Conservation (phyloP, 192 early-diverging fungal species). For the Rhizoclosmatium sp. region DNA sequence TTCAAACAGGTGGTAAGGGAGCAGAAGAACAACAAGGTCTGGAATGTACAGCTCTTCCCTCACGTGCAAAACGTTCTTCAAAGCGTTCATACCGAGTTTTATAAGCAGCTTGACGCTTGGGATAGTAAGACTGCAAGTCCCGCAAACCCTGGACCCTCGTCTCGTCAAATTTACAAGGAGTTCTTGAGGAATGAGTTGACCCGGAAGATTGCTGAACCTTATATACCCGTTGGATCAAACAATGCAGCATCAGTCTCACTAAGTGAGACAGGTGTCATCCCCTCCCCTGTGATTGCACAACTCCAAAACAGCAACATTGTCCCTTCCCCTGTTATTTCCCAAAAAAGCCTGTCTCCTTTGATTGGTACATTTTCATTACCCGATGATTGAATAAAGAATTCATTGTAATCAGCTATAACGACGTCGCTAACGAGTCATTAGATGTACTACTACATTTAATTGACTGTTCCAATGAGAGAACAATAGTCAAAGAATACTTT, state of each 20-base stretch:
- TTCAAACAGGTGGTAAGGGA: constrained; percentile 59
- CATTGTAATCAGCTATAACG: background rate
- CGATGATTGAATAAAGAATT: constrained; percentile 15
- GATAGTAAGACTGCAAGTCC: constrained; percentile 43
- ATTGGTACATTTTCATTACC: constrained; percentile 12
- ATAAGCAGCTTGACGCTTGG: constrained; percentile 68
- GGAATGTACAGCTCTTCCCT: constrained; percentile 74
- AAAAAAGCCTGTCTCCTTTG: background rate
- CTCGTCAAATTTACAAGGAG: constrained; percentile 42
- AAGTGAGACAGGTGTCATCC: background rate
- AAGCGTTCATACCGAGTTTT: constrained; percentile 68
- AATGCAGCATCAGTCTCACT: background rate
- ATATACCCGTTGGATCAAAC: background rate
- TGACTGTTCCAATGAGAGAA: too few species aligned
- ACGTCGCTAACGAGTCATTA: background rate
- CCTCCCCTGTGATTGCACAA: background rate
- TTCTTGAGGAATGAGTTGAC: constrained; percentile 25
- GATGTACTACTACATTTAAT: too few species aligned
- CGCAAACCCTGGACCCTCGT: constrained; percentile 14
- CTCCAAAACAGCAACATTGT: background rate
- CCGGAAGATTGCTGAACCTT: constrained; percentile 28
- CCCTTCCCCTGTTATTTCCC: background rate
- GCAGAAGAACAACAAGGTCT: constrained; percentile 55
- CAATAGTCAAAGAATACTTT: too few species aligned
- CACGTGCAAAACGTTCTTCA: constrained; percentile 64